phyloP scores from a whole-genome alignment of 2,329 filamentous ascomycete genomes.

The Bipolaris victoriae region DNA sequence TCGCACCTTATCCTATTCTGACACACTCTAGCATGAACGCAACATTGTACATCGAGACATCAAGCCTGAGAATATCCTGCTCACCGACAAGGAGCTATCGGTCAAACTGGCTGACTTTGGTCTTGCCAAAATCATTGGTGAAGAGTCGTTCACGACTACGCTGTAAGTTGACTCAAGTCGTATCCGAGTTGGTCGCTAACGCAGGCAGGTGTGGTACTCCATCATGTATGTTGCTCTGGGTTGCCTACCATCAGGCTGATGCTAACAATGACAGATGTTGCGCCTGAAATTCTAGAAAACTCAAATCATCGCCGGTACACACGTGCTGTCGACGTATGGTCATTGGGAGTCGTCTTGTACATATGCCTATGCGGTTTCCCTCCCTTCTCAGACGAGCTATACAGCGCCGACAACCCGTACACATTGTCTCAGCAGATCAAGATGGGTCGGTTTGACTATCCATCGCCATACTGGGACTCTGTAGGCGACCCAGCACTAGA shows the following conservation, averaged over 20 bases:
- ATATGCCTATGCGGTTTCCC: slow-evolving; percentile 97
- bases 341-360: slow-evolving; percentile 94
- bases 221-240: slow-evolving; percentile 62
- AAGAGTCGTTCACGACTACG: slow-evolving; percentile 97
- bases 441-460: slow-evolving; percentile 87
- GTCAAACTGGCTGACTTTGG: slow-evolving; percentile 97
- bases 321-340: slow-evolving; percentile 95
- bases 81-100: slow-evolving; percentile 81
- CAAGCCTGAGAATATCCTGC: slow-evolving; percentile 93
- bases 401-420: slow-evolving; percentile 80
- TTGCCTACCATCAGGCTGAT: neutral
- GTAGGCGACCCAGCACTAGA: slow-evolving; percentile 88
- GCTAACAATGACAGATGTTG: slow-evolving; percentile 68
- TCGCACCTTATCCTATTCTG: slow-evolving; percentile 22
- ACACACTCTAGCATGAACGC: slow-evolving; percentile 77
- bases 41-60: slow-evolving; percentile 98
- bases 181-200: slow-evolving; percentile 28
- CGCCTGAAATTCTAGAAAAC: slow-evolving; percentile 90
- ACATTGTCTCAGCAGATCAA: slow-evolving; percentile 89
- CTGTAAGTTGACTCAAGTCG: slow-evolving; percentile 59
- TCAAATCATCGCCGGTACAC: slow-evolving; percentile 85
- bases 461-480: slow-evolving; percentile 93
- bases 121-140: slow-evolving; percentile 96
- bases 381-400: slow-evolving; percentile 94
- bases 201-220: slow-evolving; percentile 77